Conservation (phyloP, 108 stramenopile genomes). For the Cafeteria roenbergensis region DNA sequence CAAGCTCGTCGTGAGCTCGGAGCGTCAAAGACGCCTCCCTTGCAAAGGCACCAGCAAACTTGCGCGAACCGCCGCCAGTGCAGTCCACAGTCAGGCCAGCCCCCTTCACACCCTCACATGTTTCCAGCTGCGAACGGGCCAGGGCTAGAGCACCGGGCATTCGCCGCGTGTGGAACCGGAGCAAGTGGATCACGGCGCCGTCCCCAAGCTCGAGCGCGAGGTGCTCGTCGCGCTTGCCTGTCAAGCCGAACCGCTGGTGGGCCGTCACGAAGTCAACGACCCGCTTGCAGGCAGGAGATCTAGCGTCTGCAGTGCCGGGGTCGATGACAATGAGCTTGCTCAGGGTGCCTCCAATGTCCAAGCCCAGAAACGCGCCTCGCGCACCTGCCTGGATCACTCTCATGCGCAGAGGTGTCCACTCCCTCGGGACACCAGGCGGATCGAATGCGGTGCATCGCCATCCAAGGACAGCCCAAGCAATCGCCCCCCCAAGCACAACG, state of each 20-base stretch:
- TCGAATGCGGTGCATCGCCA: no score
- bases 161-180: constrained; percentile 81
- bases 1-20: constrained; percentile 81
- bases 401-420: no score
- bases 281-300: constrained; percentile 22
- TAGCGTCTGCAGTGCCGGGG: constrained; percentile 34
- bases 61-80: constrained; percentile 94
- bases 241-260: constrained; percentile 9
- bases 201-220: constrained; percentile 68
- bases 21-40: constrained; percentile 67
- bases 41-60: constrained; percentile 71
- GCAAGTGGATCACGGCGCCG: constrained; percentile 82
- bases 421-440: no score
- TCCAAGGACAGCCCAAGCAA: no score
- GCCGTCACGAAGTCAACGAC: neutral
- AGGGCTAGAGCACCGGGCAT: constrained; percentile 76
- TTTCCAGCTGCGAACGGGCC: constrained; percentile 53
- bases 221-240: constrained; percentile 66
- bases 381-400: no score
- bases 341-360: constrained; percentile 83
- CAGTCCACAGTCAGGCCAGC: no score
- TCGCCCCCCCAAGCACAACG: no score
- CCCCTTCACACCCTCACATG: no score
- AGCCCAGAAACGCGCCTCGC: constrained; percentile 62
- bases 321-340: constrained; percentile 92